A percentile compares a stretch with the other conserved stretches of the same genome.
phyloP scores from a whole-genome alignment of 257 asterid genomes.

The Solanum clarkiae region DNA sequence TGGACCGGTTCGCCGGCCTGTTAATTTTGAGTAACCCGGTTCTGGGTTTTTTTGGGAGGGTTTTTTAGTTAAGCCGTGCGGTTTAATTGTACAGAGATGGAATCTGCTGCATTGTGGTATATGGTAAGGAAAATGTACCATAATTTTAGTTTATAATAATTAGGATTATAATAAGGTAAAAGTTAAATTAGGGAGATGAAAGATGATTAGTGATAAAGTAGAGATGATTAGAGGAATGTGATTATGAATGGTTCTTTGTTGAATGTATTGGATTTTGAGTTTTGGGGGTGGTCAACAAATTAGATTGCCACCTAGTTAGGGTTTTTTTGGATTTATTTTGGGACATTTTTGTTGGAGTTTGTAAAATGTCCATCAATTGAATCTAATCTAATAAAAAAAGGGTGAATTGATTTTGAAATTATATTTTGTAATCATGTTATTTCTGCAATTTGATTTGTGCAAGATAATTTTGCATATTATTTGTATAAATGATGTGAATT shows the following conservation, averaged over 20 bases:
- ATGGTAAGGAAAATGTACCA: neutral
- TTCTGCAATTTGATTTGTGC: too few relatives aligned
- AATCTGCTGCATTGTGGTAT: neutral
- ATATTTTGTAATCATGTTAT: neutral
- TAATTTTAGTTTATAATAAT: neutral
- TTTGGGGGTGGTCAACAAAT: neutral
- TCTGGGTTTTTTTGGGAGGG: neutral
- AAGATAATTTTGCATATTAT: too few relatives aligned
- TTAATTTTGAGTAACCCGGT: neutral
- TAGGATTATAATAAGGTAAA: neutral
- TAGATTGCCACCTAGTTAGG: neutral
- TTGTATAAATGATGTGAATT: too few relatives aligned
- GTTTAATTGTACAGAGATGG: neutral
- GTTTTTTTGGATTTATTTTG: neutral
- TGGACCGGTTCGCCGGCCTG: constrained; percentile 51
- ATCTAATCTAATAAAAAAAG: neutral
- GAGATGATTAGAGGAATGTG: neutral
- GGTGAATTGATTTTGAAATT: neutral
- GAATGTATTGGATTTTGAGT: neutral
- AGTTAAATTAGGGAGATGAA: neutral
- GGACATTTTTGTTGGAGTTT: neutral
- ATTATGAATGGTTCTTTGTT: neutral
- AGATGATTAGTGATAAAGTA: neutral
- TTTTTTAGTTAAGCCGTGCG: neutral
- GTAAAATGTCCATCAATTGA: neutral